Percentiles rank a stretch among this genome's conserved stretches.
phyloP scores from a whole-genome alignment of 2,329 filamentous ascomycete genomes.

The Aspergillus udagawae region DNA sequence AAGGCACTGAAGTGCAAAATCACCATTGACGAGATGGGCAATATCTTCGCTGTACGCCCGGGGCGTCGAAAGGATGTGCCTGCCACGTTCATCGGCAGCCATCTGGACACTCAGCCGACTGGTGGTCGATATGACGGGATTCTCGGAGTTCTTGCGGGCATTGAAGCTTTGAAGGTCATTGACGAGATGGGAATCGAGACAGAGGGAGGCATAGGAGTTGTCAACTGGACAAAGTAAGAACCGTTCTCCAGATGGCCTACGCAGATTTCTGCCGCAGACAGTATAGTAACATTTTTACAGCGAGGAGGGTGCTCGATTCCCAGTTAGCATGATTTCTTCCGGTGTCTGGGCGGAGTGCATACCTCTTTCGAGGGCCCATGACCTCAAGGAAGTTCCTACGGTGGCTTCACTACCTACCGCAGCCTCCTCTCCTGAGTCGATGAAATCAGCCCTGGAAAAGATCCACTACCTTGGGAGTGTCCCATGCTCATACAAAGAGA shows the following conservation, averaged over 20 bases:
- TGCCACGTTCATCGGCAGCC: slow-evolving; percentile 66
- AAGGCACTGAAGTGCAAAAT: slow-evolving; percentile 62
- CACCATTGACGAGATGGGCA: slow-evolving; percentile 71
- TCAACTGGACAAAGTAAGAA: slow-evolving; percentile 51
- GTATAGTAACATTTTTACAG: slow-evolving; percentile 36
- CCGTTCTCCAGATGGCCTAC: neutral
- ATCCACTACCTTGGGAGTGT: slow-evolving; percentile 65
- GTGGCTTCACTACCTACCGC: slow-evolving; percentile 40
- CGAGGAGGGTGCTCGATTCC: slow-evolving; percentile 78
- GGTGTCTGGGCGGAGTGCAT: slow-evolving; percentile 74
- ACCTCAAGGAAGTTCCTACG: slow-evolving; percentile 56
- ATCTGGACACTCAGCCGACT: slow-evolving; percentile 62
- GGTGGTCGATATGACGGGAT: slow-evolving; percentile 56
- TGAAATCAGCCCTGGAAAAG: slow-evolving; percentile 65
- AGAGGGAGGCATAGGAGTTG: slow-evolving; percentile 66
- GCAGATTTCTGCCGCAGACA: neutral
- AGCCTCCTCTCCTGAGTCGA: slow-evolving; percentile 55
- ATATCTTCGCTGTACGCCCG: slow-evolving; percentile 69
- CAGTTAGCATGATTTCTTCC: slow-evolving; percentile 68
- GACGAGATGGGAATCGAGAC: slow-evolving; percentile 66
- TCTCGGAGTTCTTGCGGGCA: slow-evolving; percentile 66
- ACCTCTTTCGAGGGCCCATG: slow-evolving; percentile 58
- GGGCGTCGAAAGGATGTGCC: slow-evolving; percentile 55
- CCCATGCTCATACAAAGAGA: slow-evolving; percentile 54
- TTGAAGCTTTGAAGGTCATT: slow-evolving; percentile 68